phyloP scores from a whole-genome alignment of 495 filamentous ascomycete species.

The Recurvomyces mirabilis region DNA sequence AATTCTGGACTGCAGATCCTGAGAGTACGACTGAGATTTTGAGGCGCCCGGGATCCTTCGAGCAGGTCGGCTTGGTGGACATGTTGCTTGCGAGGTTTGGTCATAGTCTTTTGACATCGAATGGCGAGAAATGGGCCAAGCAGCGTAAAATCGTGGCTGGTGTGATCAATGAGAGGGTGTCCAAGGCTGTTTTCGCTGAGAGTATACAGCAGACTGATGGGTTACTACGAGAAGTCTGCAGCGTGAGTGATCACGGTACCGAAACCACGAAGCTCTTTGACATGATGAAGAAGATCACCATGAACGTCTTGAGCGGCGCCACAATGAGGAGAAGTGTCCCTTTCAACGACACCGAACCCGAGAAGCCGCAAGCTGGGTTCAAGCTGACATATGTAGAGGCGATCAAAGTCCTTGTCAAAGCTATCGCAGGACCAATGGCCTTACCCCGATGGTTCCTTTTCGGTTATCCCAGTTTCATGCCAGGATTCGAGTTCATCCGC shows the following conservation, averaged over 20 bases:
- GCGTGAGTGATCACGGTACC: background rate
- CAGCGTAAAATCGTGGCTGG: conserved; percentile 24
- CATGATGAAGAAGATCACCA: conserved; percentile 27
- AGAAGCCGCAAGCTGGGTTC: conserved; percentile 22
- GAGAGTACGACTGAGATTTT: conserved; percentile 21
- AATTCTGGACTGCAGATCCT: conserved; percentile 24
- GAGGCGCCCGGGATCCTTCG: conserved; percentile 23
- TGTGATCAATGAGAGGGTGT: conserved; percentile 28
- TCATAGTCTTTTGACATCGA: conserved; percentile 23
- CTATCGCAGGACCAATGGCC: conserved; percentile 19
- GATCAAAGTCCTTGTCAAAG: conserved; percentile 18
- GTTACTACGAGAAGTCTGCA: conserved; percentile 20
- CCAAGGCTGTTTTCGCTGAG: conserved; percentile 24
- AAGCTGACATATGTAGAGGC: conserved; percentile 24
- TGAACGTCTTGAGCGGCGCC: conserved; percentile 24
- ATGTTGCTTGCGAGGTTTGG: conserved; percentile 24
- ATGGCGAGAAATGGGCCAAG: conserved; percentile 25
- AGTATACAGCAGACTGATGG: conserved; percentile 23
- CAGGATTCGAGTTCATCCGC: conserved; percentile 19
- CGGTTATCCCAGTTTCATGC: conserved; percentile 22
- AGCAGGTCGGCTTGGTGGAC: conserved; percentile 13
- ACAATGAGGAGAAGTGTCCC: conserved; percentile 22
- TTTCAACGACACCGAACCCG: conserved; percentile 16
- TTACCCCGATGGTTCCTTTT: conserved; percentile 24
- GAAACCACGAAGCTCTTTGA: conserved; percentile 22